These are phyloP conservation scores for Solanum ossicruentum DNA, from an alignment of 257 asterid genomes.

Conservation along the genomic window DNA sequence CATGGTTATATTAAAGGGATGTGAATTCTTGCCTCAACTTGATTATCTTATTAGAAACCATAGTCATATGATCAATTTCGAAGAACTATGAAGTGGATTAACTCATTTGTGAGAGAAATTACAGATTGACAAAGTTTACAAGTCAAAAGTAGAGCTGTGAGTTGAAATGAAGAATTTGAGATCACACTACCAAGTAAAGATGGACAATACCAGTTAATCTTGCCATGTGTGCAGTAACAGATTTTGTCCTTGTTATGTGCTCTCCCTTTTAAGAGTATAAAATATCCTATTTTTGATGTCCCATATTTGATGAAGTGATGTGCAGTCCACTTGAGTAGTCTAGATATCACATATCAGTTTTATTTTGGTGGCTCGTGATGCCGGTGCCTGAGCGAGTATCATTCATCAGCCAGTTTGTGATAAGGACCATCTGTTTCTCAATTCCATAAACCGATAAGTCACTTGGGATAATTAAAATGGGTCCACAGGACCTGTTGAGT, in stretches of 20 bases:
- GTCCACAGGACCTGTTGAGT: no score
- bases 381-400: neutral
- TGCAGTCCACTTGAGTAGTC: neutral
- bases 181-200: neutral
- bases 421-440: no score
- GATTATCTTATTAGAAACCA: neutral
- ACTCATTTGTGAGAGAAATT: neutral
- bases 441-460: no score
- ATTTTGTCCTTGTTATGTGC: neutral
- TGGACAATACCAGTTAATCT: neutral
- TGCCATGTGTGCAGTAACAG: neutral
- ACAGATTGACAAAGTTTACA: neutral
- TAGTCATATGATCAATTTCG: neutral
- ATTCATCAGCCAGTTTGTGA: no score
- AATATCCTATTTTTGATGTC: neutral
- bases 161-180: neutral
- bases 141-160: neutral
- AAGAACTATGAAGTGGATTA: neutral
- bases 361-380: neutral
- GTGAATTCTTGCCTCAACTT: neutral
- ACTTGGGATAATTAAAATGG: no score
- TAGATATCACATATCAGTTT: neutral
- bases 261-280: neutral
- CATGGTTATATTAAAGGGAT: neutral
- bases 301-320: neutral